Evolutionary conservation across 2,329 filamentous ascomycete genomes (phyloP).

Genomic region (Botrytis squamosa): DNA sequence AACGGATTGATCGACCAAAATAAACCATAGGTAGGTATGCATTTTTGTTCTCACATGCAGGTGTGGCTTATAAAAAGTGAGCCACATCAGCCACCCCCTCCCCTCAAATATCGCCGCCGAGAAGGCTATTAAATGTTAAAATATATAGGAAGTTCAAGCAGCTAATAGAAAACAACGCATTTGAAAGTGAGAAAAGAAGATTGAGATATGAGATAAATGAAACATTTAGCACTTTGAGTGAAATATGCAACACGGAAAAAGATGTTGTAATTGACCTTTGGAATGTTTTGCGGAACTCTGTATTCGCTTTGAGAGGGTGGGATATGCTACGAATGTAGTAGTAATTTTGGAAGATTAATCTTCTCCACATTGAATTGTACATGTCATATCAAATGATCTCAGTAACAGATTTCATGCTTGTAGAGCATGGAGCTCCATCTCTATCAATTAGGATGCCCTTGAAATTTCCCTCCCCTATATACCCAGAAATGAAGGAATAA

Average conservation of each 20-base stretch:
- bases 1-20: background rate
- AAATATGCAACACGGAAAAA: background rate
- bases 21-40: background rate
- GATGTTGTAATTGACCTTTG: background rate
- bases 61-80: background rate
- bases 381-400: background rate
- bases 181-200: accelerated
- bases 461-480: background rate
- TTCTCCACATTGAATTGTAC: background rate
- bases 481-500: background rate
- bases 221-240: accelerated
- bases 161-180: background rate
- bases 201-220: background rate
- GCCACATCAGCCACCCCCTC: background rate
- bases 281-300: background rate
- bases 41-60: background rate
- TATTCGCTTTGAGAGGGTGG: background rate
- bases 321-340: background rate
- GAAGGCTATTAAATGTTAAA: background rate
- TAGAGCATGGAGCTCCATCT: background rate
- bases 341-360: background rate
- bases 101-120: background rate
- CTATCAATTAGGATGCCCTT: background rate
- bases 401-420: background rate
- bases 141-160: background rate